A percentile compares a stretch with the other conserved stretches of the same genome.
phyloP scores from a whole-genome alignment of 2,329 filamentous ascomycete genomes.

The Chalaropsis ovoidea region DNA sequence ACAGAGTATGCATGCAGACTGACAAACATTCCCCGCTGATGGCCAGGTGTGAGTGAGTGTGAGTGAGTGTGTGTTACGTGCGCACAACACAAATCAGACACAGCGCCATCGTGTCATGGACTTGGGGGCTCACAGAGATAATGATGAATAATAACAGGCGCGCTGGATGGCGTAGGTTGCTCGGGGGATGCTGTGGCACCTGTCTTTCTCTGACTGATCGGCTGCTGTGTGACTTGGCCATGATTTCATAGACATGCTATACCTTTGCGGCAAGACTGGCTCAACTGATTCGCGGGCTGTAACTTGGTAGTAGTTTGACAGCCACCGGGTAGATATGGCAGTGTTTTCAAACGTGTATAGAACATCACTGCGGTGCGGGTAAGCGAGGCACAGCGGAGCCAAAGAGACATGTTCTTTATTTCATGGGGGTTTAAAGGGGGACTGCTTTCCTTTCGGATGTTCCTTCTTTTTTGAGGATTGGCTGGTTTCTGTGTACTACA shows the following conservation, averaged over 20 bases:
- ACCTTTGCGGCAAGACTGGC: neutral
- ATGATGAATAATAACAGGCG: neutral
- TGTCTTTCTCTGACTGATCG: constrained; percentile 4
- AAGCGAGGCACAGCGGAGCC: no score
- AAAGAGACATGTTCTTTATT: neutral
- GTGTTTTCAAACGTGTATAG: neutral
- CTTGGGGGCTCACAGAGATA: neutral
- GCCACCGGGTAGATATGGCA: neutral
- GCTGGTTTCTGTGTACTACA: neutral
- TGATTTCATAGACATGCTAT: constrained; percentile 19
- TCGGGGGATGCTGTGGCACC: constrained; percentile 2
- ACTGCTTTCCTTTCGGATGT: constrained; percentile 1
- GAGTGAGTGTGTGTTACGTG: neutral
- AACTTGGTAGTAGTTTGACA: neutral
- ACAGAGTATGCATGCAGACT: neutral
- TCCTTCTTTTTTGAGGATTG: neutral
- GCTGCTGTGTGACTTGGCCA: neutral
- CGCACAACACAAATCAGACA: neutral
- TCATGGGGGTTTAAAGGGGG: neutral
- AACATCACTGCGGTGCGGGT: constrained; percentile 31
- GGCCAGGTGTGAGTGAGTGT: neutral
- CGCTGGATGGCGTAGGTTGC: neutral
- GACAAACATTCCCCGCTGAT: neutral
- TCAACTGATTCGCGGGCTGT: neutral
- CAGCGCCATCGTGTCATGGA: neutral